Base-by-base conservation (phyloP, 495 filamentous ascomycete genomes). In the Xylaria telfairii region DNA sequence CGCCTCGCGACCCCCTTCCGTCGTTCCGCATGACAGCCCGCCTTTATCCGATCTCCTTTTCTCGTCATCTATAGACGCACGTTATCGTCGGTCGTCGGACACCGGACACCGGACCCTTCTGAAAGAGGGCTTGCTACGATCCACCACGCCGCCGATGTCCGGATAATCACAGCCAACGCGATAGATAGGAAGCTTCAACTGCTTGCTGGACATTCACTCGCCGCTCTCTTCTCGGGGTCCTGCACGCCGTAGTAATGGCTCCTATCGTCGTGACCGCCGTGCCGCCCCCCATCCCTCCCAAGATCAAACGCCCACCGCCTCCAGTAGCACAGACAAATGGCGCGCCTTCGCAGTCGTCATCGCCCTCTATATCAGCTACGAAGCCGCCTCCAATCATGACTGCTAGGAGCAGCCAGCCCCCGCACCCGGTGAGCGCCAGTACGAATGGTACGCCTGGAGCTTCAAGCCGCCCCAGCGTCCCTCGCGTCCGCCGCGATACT, bases 241-340 rank as follows among this genome's bases (percentile, higher is more conserved):
- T 70, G 59, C 64, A 47, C 64, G 69, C 64, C 41, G 49, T 34
- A 65, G 41, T 72, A 61, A 85, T 86, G 84, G 81, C 83, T 72
- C 83, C 84, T 42, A 72, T 81, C 65, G 76, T 78, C 67, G 76
- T 77, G 60, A 86, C 86, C 47, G 81, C 89, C 53, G 84, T 86
- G 60, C 81, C 78, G 37, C 87, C 86, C 72, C 86, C 86, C 17
- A 81, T 84, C 74, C 79, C 88, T 68, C 86, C 86, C 74, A 93
- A 93, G 79, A 88, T 91, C 74, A 93, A 93, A 80, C 91, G 91
- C 41, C 91, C 91, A 69, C 84, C 89, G 70, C 90, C 90, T 66
- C 90, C 90, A 61, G 87, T 89, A 53, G 83, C 89, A 61, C 90
- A 92, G 75, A 86, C 89, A 74, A 93, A 92, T 81, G 90, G 89